Base-by-base conservation (phyloP, 2,329 filamentous ascomycete species). In the Fusarium heterosporum region DNA sequence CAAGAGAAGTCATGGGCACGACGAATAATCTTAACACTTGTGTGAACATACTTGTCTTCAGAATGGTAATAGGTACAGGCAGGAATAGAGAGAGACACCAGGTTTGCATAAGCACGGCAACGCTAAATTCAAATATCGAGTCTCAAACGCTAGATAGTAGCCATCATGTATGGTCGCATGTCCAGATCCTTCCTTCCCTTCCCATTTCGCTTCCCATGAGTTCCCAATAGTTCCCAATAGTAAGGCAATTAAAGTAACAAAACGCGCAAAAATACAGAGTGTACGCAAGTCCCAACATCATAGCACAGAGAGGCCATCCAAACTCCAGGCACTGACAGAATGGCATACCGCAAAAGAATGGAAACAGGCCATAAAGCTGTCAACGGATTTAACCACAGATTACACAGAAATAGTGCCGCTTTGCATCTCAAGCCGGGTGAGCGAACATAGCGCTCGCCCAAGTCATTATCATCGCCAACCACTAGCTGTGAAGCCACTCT, bases 401-500 rank as follows among this genome's bases (percentile, higher is more conserved):
- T 49, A 64, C 61, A 61, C 17, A 25, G 16, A n/a, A 43, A 70
- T 64, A 70, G 55, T 41, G 59, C 55, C 60, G 69, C 66, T 47
- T 55, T 59, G 54, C 62, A 66, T 69, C 55, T 68, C 69, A 56
- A 73, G 69, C 66, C 55, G 59, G 55, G 60, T 56, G 60, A 72
- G 69, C 68, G 55, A 47, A 41, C 25, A 59, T 61, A 59, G 25
- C 53, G 46, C 63, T 68, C 72, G 56, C 64, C 36, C 60, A 72
- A 69, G 65, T 74, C 67, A 72, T 76, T 72, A 73, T 73, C 66
- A 69, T 73, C 72, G 61, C 75, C 62, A 72, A 67, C 68, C 67
- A 53, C 62, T 57, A 74, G 73, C 75, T 58, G 74, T 70, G 74
- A 76, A 74, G 73, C 74, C 22, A 55, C 63, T 67, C 34, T 46